Evolutionary conservation across 2,329 filamentous ascomycete species (phyloP).

Genomic region (Alternaria sp.): DNA sequence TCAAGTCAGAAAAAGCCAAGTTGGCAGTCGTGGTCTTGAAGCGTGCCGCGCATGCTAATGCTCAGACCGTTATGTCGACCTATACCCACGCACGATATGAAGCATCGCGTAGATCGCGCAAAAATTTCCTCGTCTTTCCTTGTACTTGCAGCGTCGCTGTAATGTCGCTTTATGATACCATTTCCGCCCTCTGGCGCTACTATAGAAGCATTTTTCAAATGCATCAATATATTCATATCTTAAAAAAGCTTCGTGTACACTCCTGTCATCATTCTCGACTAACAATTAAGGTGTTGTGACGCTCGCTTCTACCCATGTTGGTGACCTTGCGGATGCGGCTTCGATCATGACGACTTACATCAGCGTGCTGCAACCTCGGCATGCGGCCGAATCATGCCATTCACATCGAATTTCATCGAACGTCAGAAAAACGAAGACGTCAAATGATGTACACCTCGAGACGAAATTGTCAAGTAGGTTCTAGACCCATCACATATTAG

Average conservation of each 20-base stretch:
- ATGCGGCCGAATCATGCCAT: neutral
- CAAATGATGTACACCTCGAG: neutral
- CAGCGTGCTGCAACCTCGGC: neutral
- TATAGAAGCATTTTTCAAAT: neutral
- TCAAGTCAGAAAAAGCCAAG: constrained; percentile 4
- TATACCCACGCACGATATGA: neutral
- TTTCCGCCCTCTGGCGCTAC: neutral
- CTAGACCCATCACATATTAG: neutral
- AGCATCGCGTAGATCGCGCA: neutral
- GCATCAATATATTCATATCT: neutral
- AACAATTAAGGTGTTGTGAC: neutral
- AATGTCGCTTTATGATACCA: constrained; percentile 1
- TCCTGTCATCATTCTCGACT: neutral
- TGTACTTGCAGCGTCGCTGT: neutral
- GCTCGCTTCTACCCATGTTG: neutral
- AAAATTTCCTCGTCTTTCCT: neutral
- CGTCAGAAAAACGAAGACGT: neutral
- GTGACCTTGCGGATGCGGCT: neutral
- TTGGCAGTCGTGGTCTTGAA: constrained; percentile 20
- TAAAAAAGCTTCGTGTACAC: neutral
- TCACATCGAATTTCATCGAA: neutral
- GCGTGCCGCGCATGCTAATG: neutral
- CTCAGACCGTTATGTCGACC: neutral
- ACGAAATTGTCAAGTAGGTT: neutral
- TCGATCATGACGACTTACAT: neutral